Evolutionary conservation across 805 yeast species (phyloP).

Genomic region (Metschnikowia colocasiae): DNA sequence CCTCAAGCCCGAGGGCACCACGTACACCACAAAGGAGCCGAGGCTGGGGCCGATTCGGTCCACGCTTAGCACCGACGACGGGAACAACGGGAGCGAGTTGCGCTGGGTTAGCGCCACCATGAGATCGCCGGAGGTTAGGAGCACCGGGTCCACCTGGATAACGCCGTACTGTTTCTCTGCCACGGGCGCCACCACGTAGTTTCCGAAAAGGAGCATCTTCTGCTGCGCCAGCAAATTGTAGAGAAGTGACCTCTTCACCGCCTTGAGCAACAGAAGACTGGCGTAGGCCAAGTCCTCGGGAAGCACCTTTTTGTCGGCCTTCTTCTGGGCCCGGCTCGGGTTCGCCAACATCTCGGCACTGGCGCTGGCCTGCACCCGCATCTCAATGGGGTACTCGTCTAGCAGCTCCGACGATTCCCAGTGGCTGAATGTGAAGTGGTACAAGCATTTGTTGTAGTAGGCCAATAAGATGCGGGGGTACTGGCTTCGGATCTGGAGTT

Average conservation of each 20-base stretch:
- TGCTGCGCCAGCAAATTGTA: conserved; percentile 30
- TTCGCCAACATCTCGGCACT: conserved; percentile 27
- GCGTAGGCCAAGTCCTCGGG: conserved; percentile 33
- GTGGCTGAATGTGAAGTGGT: conserved; percentile 33
- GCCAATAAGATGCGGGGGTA: conserved; percentile 38
- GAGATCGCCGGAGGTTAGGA: conserved; percentile 38
- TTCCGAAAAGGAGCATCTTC: conserved; percentile 34
- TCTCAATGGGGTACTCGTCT: not conserved
- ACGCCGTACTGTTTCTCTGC: conserved; percentile 20
- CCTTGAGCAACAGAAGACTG: conserved; percentile 36
- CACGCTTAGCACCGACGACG: conserved; percentile 20
- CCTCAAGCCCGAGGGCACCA: conserved; percentile 41
- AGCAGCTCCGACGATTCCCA: conserved; percentile 7
- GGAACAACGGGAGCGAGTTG: conserved; percentile 24
- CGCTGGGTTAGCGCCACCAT: conserved; percentile 29
- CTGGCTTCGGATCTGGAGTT: conserved; percentile 32
- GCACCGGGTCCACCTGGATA: conserved; percentile 35
- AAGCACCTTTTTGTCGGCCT: not conserved
- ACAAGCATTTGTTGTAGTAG: conserved; percentile 40
- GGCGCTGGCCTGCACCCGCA: not conserved
- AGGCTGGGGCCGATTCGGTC: conserved; percentile 12
- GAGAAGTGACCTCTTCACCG: conserved; percentile 36
- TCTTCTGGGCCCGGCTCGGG: conserved; percentile 25
- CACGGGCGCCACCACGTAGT: conserved; percentile 22
- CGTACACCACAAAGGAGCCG: conserved; percentile 33